phyloP scores from a whole-genome alignment of 2,329 filamentous ascomycete genomes.

The Elsinoe ampelina region DNA sequence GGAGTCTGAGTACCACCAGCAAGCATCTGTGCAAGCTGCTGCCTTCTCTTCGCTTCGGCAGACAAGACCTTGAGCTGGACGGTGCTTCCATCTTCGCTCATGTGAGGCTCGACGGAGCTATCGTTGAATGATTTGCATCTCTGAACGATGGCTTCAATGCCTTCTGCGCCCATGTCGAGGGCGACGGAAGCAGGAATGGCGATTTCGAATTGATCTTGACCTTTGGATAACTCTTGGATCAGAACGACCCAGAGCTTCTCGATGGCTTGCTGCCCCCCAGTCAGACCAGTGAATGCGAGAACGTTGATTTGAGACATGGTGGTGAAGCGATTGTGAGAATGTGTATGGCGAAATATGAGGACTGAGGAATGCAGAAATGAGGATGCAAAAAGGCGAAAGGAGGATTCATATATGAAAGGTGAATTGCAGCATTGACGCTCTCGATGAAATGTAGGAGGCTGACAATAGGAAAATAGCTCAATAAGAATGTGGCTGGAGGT shows the following conservation, averaged over 20 bases:
- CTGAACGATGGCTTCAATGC: conserved; percentile 9
- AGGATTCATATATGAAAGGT: not conserved
- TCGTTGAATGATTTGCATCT: conserved; percentile 14
- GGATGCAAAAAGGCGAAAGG: not conserved
- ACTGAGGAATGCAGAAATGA: not conserved
- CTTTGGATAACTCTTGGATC: conserved; percentile 6
- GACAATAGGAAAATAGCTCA: not conserved
- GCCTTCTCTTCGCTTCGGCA: conserved; percentile 9
- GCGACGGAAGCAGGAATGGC: not conserved
- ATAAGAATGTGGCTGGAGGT: not conserved
- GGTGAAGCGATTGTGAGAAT: not conserved
- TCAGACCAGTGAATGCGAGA: not conserved
- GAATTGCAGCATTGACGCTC: not conserved
- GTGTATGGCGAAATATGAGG: not conserved
- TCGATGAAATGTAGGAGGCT: not conserved
- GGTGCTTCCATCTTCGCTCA: not conserved
- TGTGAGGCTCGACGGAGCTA: conserved; percentile 9
- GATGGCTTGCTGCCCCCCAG: conserved; percentile 5
- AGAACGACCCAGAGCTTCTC: conserved; percentile 10
- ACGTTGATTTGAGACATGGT: not conserved
- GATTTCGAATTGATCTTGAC: not conserved
- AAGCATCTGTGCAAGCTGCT: not conserved
- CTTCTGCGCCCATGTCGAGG: conserved; percentile 12
- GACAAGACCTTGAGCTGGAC: conserved; percentile 11
- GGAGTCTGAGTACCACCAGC: not conserved